phyloP scores from a whole-genome alignment of 2,329 filamentous ascomycete species.

The Microdochium trichocladiopsis region DNA sequence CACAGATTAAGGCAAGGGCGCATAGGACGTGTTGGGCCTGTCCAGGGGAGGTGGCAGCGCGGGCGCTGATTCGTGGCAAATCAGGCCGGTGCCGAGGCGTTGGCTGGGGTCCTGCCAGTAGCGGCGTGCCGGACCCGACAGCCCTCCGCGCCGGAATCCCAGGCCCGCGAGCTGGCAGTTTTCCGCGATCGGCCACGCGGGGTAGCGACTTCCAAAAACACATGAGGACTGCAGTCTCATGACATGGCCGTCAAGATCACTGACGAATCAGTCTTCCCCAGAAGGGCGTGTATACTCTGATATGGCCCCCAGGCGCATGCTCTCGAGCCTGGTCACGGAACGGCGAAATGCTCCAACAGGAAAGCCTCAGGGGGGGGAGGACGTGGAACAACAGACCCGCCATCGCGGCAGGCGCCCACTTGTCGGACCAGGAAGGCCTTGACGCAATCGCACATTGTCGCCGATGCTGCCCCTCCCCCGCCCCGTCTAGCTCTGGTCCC shows the following conservation, averaged over 20 bases:
- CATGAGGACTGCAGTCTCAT: too few species aligned
- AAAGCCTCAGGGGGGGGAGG: too few species aligned
- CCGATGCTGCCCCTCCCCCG: not conserved
- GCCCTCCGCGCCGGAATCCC: too few species aligned
- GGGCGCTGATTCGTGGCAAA: not conserved
- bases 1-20: too few species aligned
- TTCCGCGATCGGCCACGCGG: not conserved
- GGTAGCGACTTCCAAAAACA: not conserved
- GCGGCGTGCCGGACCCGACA: not conserved
- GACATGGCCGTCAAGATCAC: too few species aligned
- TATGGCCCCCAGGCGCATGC: too few species aligned
- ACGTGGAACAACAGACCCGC: not conserved
- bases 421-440: not conserved
- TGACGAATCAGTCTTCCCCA: too few species aligned
- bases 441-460: not conserved
- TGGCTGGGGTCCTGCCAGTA: not conserved
- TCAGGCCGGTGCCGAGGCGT: not conserved
- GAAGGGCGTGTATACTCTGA: too few species aligned
- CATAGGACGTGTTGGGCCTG: too few species aligned
- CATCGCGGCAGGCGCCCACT: not conserved
- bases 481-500: not conserved
- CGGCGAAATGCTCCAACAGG: too few species aligned
- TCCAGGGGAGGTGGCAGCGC: too few species aligned
- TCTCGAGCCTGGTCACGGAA: too few species aligned
- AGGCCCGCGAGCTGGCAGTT: not conserved